phyloP scores from a whole-genome alignment of 31 red algal species.

The Pterothamnion heteromorphum region DNA sequence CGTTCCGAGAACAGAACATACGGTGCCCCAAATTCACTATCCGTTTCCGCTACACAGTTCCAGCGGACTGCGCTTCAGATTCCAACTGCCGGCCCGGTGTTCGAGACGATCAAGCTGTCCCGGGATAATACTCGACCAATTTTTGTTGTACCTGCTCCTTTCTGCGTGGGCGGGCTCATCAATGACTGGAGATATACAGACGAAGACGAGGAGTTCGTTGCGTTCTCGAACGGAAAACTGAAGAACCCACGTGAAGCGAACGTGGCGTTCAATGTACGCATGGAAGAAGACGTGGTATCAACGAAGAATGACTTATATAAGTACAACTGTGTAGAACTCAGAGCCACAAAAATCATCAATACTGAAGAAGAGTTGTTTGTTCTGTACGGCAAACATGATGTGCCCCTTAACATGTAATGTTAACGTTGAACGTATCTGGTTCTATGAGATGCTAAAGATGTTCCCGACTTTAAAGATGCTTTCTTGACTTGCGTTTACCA shows the following conservation, averaged over 20 bases:
- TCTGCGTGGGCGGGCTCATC: not conserved
- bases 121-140: not conserved
- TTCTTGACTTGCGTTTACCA: no score
- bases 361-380: not conserved
- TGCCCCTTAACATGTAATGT: no score
- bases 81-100: not conserved
- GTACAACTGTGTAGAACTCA: not conserved
- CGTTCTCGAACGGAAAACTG: not conserved
- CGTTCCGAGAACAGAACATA: not conserved
- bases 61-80: not conserved
- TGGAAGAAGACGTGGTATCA: not conserved
- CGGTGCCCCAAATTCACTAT: not conserved
- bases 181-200: not conserved
- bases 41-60: not conserved
- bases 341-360: not conserved
- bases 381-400: no score
- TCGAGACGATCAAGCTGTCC: not conserved
- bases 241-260: not conserved
- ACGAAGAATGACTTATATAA: not conserved
- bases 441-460: no score
- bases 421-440: no score
- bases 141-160: not conserved
- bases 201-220: not conserved
- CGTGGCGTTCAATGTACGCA: no score
- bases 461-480: no score